A percentile compares a stretch with the other conserved stretches of the same genome.
phyloP scores from a whole-genome alignment of 202 grass and related monocot genomes.

The Zizania palustris region DNA sequence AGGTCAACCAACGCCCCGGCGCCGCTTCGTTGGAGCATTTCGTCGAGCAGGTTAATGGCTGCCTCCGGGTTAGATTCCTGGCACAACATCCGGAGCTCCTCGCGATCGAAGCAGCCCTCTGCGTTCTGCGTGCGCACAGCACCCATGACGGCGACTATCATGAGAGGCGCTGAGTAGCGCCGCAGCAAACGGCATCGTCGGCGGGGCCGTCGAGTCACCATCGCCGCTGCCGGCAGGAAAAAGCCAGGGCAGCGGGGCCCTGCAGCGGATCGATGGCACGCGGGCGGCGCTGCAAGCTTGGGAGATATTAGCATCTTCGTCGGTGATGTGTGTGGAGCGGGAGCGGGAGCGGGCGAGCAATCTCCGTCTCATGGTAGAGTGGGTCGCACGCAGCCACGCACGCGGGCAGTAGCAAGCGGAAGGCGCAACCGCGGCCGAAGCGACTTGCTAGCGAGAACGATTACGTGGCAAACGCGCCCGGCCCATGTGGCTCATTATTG shows the following conservation, averaged over 20 bases:
- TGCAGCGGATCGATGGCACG: background rate
- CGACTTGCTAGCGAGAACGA: too few species aligned
- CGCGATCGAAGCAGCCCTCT: background rate
- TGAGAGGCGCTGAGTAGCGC: background rate
- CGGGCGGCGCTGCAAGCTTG: background rate
- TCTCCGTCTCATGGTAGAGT: too few species aligned
- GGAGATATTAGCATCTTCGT: too few species aligned
- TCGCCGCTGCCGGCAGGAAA: background rate
- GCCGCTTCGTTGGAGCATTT: conserved; percentile 40
- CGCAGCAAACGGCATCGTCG: background rate
- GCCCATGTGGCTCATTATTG: too few species aligned
- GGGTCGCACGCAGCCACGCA: too few species aligned
- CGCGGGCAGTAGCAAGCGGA: too few species aligned
- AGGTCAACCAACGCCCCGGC: background rate
- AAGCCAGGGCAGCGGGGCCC: background rate
- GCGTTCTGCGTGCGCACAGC: background rate
- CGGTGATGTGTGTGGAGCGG: too few species aligned
- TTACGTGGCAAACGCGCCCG: too few species aligned
- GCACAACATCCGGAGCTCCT: conserved; percentile 19
- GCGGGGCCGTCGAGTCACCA: background rate
- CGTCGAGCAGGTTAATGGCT: conserved; percentile 54
- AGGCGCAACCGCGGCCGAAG: too few species aligned
- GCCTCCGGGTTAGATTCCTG: conserved; percentile 34
- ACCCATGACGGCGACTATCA: background rate
- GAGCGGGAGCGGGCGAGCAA: too few species aligned